phyloP scores from a whole-genome alignment of 768 basidiomycete species.

The Leccinum longicurvipes region DNA sequence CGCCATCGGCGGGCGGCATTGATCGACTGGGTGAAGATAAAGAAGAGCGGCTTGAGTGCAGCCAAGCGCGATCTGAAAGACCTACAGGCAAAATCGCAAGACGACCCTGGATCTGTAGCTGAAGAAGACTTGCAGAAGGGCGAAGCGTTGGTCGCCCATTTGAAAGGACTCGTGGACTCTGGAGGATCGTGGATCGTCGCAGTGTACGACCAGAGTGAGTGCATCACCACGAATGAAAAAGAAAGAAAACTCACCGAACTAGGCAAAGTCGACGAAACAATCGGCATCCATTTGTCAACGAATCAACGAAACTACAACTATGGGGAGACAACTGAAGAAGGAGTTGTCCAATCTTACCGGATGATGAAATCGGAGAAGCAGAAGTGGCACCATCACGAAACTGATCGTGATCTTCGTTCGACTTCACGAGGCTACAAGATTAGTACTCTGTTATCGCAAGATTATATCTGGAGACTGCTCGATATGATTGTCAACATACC shows the following conservation, averaged over 20 bases:
- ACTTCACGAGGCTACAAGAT: not conserved
- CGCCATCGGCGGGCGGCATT: not conserved
- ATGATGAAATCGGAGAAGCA: not conserved
- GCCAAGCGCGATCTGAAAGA: not conserved
- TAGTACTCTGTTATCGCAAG: not conserved
- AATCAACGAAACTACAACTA: not conserved
- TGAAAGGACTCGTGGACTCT: not conserved
- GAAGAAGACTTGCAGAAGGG: not conserved
- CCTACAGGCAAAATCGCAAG: too few relatives aligned
- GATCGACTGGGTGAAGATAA: not conserved
- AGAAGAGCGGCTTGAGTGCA: rapidly evolving
- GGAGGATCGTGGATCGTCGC: not conserved
- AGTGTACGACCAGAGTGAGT: not conserved
- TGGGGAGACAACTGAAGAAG: not conserved
- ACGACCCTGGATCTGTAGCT: not conserved
- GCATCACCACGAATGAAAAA: too few relatives aligned
- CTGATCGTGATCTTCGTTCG: not conserved
- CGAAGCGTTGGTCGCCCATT: not conserved
- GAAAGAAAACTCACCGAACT: too few relatives aligned
- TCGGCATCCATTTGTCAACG: not conserved
- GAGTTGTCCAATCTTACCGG: not conserved
- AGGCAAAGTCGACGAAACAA: not conserved
- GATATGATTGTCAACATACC: not conserved
- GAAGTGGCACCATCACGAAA: not conserved
- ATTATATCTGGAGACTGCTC: not conserved